Conservation (phyloP, 352 stramenopile genomes). For the Globisporangium recalcitrans region DNA sequence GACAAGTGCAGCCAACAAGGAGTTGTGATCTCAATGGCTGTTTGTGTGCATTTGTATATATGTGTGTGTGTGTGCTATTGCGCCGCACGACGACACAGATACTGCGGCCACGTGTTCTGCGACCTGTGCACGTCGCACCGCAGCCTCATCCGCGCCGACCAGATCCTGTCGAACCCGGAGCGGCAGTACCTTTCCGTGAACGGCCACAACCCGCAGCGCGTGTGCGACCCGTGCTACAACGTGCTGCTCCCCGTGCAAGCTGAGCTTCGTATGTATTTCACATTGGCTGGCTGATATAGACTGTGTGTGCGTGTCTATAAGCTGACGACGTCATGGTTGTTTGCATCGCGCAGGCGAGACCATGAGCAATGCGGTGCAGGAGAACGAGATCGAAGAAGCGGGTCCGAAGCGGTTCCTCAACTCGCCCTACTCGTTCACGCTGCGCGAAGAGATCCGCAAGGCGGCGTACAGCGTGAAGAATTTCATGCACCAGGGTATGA, state of each 20-base stretch:
- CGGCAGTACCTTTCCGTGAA: constrained; percentile 77
- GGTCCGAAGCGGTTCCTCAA: constrained; percentile 76
- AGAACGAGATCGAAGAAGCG: constrained; percentile 58
- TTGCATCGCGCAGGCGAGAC: constrained; percentile 32
- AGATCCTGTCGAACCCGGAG: constrained; percentile 68
- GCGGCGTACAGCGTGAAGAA: constrained; percentile 91
- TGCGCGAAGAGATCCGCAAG: constrained; percentile 91
- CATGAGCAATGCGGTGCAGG: constrained; percentile 79
- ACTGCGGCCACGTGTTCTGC: constrained; percentile 76
- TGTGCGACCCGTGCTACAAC: constrained; percentile 74
- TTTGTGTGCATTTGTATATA: too few species aligned
- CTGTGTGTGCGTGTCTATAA: neutral
- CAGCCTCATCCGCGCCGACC: constrained; percentile 65
- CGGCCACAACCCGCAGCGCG: constrained; percentile 76
- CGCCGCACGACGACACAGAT: constrained; percentile 35
- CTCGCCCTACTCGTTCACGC: constrained; percentile 84
- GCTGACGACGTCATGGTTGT: neutral
- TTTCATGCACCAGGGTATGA: constrained; percentile 84
- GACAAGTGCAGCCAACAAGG: neutral
- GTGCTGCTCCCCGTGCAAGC: constrained; percentile 54
- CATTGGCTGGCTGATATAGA: neutral
- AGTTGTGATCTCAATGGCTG: too few species aligned
- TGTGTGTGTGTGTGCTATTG: neutral
- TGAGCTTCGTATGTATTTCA: constrained; percentile 45
- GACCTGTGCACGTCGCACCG: constrained; percentile 64